Evolutionary conservation across 1,284 basidiomycete species (phyloP), one percentile per base, ranked within the genome.

Genomic region (Boletellus deceptivus): DNA sequence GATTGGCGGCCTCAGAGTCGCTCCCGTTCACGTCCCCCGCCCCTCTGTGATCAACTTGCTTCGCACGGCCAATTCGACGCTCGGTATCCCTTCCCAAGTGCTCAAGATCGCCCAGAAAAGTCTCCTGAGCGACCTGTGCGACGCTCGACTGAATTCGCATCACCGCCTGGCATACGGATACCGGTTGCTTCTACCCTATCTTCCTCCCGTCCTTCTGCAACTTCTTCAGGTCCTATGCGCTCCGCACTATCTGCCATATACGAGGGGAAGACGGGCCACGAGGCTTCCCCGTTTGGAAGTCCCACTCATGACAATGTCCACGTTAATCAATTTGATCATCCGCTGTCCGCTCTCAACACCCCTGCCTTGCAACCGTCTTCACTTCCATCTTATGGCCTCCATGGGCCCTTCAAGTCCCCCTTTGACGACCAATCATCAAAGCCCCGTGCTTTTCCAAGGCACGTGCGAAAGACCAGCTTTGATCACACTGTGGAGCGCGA

Each of bases 391-490:
- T 72, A 76, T 50, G 84, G 85, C 50, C 63, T 84, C 40, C 80
- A 83, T 66, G 81, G 80, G 44, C 71, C 76, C 52, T 70, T 73
- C 55, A 74, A 77, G 60, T 62, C 54, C 70, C 75, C 74, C 41
- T 64, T 64, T 55, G 69, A 61, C 50, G 65, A 61, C 54, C 58
- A 72, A 24, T 60, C 72, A 49, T 67, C 76, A 56, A 67, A 71
- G 55, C 70, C 79, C 60, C 75, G 77, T 55, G 74, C 80, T 6
- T 92, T 91, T 70, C 85, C 91, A 45, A 81, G 85, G 53, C 85
- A 89, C 63, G 89, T 93, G 51, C 82, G 93, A 56, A 93, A 95
- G 76, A 92, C 92, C 40, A 92, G 89, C 69, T 94, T 93, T 65
- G 92, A 95, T 71, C 92, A 93, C 69, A 93, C 91, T 1, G 83